Evolutionary conservation across 805 yeast genomes (phyloP).

Genomic region (Deakozyma indianensis): DNA sequence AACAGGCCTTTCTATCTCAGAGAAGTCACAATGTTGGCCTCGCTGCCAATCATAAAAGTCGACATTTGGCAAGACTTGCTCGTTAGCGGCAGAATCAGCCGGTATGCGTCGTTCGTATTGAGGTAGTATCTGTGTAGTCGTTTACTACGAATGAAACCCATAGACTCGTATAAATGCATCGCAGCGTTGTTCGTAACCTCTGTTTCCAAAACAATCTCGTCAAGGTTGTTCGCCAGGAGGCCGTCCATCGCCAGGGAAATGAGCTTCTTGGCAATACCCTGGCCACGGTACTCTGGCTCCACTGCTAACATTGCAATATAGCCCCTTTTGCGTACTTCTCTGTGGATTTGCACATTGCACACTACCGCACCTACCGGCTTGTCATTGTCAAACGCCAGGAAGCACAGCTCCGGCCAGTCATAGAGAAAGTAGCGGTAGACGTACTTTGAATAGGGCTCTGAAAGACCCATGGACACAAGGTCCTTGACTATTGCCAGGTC

Average conservation of each 20-base stretch:
- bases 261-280: slow-evolving; percentile 67
- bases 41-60: neutral
- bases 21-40: neutral
- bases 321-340: slow-evolving; percentile 63
- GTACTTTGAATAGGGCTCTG: slow-evolving; percentile 89
- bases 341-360: slow-evolving; percentile 66
- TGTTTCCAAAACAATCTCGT: slow-evolving; percentile 87
- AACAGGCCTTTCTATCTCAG: too few relatives aligned
- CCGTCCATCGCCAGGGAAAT: slow-evolving; percentile 46
- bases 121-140: slow-evolving; percentile 76
- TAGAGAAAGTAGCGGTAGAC: slow-evolving; percentile 83
- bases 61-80: neutral
- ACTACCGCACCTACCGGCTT: slow-evolving; percentile 63
- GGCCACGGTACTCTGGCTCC: slow-evolving; percentile 51
- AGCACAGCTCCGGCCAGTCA: slow-evolving; percentile 81
- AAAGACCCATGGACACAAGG: slow-evolving; percentile 57
- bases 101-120: slow-evolving; percentile 85
- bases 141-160: slow-evolving; percentile 63
- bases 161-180: slow-evolving; percentile 48
- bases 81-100: slow-evolving; percentile 70
- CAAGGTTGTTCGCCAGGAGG: slow-evolving; percentile 55
- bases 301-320: slow-evolving; percentile 96
- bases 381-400: slow-evolving; percentile 28
- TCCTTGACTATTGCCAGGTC: slow-evolving; percentile 22
- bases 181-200: slow-evolving; percentile 73